phyloP scores from a whole-genome alignment of 208 protist species.

The Blechomonas ayalai region DNA sequence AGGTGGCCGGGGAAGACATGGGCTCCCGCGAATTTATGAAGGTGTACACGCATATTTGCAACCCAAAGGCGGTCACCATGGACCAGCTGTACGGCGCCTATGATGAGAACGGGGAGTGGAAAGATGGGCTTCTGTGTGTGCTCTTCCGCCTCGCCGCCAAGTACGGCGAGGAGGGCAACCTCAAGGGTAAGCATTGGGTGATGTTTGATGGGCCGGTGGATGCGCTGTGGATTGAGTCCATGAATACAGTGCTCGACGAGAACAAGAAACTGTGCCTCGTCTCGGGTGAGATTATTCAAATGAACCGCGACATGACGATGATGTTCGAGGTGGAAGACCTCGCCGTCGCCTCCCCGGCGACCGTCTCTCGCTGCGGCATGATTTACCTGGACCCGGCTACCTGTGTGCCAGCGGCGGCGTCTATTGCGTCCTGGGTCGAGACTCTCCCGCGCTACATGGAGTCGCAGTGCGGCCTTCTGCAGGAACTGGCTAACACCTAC shows the following conservation, averaged over 20 bases:
- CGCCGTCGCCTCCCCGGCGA: conserved; percentile 95
- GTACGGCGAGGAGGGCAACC: conserved; percentile 82
- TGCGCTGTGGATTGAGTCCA: conserved; percentile 94
- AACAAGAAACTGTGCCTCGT: conserved; percentile 96
- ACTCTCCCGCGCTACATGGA: conserved; percentile 73
- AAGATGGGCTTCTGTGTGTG: conserved; percentile 94
- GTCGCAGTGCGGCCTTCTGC: conserved; percentile 49
- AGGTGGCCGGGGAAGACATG: conserved; percentile 64
- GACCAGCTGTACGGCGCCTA: conserved; percentile 97
- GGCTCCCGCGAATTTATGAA: conserved; percentile 75
- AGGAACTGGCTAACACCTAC: conserved; percentile 66
- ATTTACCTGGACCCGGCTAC: conserved; percentile 95
- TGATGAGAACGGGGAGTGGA: conserved; percentile 96
- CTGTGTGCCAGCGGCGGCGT: conserved; percentile 67
- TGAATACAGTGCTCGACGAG: conserved; percentile 95
- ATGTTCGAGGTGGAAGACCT: conserved; percentile 98
- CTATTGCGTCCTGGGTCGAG: conserved; percentile 81
- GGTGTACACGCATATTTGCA: conserved; percentile 92
- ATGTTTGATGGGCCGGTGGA: conserved; percentile 97
- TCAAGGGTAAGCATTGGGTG: conserved; percentile 93
- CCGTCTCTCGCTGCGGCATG: conserved; percentile 97
- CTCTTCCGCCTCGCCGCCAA: conserved; percentile 90
- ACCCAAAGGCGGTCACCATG: conserved; percentile 98
- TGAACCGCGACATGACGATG: conserved; percentile 94
- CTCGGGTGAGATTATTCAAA: conserved; percentile 93